phyloP scores from a whole-genome alignment of 768 basidiomycete species.

The Dacryopinax primogenitus region DNA sequence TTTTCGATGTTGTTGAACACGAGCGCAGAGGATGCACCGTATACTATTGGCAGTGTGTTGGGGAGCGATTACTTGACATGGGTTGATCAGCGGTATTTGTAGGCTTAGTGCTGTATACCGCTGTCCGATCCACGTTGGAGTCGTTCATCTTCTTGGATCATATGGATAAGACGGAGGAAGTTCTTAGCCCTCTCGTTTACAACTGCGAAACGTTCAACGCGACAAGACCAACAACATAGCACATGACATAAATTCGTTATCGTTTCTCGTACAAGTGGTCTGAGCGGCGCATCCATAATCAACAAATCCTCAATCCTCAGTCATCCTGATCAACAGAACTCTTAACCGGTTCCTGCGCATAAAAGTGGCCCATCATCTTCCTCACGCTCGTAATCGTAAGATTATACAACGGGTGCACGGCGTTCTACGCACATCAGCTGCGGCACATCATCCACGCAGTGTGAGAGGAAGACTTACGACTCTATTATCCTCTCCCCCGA shows the following conservation, averaged over 20 bases:
- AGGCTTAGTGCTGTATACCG: too few relatives aligned
- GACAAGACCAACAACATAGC: too few relatives aligned
- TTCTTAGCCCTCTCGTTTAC: too few relatives aligned
- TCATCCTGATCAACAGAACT: not conserved
- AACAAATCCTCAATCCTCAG: not conserved
- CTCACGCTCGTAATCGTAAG: conserved; percentile 55
- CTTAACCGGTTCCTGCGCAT: conserved; percentile 35
- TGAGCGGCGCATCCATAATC: not conserved
- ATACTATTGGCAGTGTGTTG: not conserved
- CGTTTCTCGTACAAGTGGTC: not conserved
- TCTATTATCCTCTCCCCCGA: conserved; percentile 51
- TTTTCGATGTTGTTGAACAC: not conserved
- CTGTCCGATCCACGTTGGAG: too few relatives aligned
- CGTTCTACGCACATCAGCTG: conserved; percentile 41
- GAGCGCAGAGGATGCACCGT: not conserved
- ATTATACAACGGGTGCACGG: conserved; percentile 69
- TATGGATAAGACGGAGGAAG: too few relatives aligned
- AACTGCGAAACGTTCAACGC: too few relatives aligned
- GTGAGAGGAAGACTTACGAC: conserved; percentile 35
- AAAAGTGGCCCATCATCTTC: conserved; percentile 59
- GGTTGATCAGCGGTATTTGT: not conserved
- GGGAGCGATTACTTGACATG: conserved; percentile 2
- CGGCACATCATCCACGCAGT: not conserved
- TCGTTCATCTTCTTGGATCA: not conserved
- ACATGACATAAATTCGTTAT: too few relatives aligned